A percentile compares a stretch with the other conserved stretches of the same genome.
Evolutionary conservation across 192 early-diverging fungal genomes (phyloP).

Genomic region (Rhizoclosmatium globosum): DNA sequence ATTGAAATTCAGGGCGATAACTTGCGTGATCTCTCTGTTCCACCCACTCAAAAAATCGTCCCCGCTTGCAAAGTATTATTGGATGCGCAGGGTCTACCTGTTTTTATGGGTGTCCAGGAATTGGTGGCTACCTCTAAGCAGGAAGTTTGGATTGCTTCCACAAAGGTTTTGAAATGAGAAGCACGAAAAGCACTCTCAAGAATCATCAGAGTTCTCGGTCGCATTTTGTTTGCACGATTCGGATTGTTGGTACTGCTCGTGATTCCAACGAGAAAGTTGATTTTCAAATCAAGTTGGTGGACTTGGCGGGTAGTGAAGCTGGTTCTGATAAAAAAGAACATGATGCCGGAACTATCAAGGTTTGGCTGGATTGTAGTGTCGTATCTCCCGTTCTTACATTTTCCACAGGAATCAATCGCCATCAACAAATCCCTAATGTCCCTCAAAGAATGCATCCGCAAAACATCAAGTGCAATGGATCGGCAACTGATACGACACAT

Average conservation of each 20-base stretch:
- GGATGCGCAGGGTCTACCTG: slow-evolving; percentile 29
- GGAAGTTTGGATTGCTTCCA: slow-evolving; percentile 37
- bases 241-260: neutral
- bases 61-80: slow-evolving; percentile 21
- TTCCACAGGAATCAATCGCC: slow-evolving; percentile 44
- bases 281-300: slow-evolving; percentile 25
- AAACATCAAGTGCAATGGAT: neutral
- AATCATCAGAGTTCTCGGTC: slow-evolving; percentile 33
- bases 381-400: neutral
- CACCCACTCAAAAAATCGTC: neutral
- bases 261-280: neutral
- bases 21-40: slow-evolving; percentile 36
- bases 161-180: slow-evolving; percentile 31
- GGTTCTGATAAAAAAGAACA: slow-evolving; percentile 38
- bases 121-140: slow-evolving; percentile 8
- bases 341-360: slow-evolving; percentile 23
- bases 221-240: slow-evolving; percentile 42
- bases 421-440: slow-evolving; percentile 46
- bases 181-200: slow-evolving; percentile 36
- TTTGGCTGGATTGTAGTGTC: neutral
- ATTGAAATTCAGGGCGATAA: slow-evolving; percentile 44
- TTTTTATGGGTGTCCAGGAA: slow-evolving; percentile 6
- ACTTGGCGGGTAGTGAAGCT: slow-evolving; percentile 44
- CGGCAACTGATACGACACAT: slow-evolving; percentile 20
- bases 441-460: slow-evolving; percentile 50